phyloP scores from a whole-genome alignment of 192 early-diverging fungal genomes.

The Phycomyces blakesleeanus region DNA sequence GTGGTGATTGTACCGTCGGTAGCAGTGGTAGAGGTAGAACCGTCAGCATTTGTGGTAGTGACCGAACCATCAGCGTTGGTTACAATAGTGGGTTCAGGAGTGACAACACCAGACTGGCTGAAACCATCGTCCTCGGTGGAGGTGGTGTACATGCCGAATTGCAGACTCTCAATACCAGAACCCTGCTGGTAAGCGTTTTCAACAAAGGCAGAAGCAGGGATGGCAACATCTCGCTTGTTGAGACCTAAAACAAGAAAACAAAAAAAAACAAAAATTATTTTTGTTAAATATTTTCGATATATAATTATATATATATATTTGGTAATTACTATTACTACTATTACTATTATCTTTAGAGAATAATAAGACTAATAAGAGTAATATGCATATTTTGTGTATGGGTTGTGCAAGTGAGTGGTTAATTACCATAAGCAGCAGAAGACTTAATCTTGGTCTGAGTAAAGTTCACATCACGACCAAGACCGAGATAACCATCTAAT shows the following conservation, averaged over 20 bases:
- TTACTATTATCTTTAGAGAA: not conserved
- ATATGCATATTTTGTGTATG: not conserved
- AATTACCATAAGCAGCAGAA: slow-evolving; percentile 1
- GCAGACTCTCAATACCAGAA: slow-evolving; percentile 18
- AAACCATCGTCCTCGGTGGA: not conserved
- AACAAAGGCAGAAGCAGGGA: slow-evolving; percentile 19
- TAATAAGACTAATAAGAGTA: not conserved
- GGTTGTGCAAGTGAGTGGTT: too few species aligned
- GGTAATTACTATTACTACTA: too few species aligned
- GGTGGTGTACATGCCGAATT: slow-evolving; percentile 33
- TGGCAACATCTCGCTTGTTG: slow-evolving; percentile 14
- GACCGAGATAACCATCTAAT: slow-evolving; percentile 34
- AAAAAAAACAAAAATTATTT: not conserved
- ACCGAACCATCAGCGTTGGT: not conserved
- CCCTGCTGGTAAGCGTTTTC: slow-evolving; percentile 26
- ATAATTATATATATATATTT: too few species aligned
- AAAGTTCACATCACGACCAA: slow-evolving; percentile 30
- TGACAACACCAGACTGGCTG: slow-evolving; percentile 10
- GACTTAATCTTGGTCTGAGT: slow-evolving; percentile 15
- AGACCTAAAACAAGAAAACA: not conserved
- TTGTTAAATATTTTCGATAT: not conserved
- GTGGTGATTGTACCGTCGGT: slow-evolving; percentile 6
- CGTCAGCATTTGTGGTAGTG: not conserved
- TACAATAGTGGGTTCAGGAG: not conserved
- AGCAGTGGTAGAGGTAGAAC: not conserved